These are phyloP conservation scores for Dryas alaskensis DNA, from an alignment of 306 rosid species.

Conservation along the genomic window DNA sequence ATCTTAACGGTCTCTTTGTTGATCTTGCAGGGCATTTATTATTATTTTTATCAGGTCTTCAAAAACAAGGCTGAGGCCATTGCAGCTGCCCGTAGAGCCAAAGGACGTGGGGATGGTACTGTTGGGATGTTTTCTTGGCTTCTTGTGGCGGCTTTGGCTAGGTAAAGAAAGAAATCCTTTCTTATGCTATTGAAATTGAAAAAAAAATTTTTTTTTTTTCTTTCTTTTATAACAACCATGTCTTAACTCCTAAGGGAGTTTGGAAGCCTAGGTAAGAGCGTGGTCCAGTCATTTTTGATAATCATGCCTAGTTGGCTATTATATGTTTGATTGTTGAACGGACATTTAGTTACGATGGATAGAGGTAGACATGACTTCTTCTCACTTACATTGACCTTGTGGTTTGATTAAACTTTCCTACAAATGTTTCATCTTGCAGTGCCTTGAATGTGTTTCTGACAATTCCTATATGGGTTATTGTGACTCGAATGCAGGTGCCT, in stretches of 20 bases:
- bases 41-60: constrained; percentile 78
- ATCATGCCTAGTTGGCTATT: background rate
- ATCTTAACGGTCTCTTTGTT: constrained; percentile 11
- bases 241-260: background rate
- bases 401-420: constrained; percentile 1
- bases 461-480: constrained; percentile 83
- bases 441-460: constrained; percentile 73
- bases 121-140: constrained; percentile 88
- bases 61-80: constrained; percentile 79
- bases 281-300: background rate
- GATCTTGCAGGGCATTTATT: constrained; percentile 68
- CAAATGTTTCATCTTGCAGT: constrained; percentile 45
- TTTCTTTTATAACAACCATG: background rate
- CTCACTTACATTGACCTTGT: constrained; percentile 11
- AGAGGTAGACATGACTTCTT: constrained; percentile 6
- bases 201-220: background rate
- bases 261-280: constrained; percentile 5
- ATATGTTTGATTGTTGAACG: background rate
- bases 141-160: constrained; percentile 78
- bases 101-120: constrained; percentile 76
- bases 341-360: background rate
- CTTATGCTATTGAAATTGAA: background rate
- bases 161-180: constrained; percentile 36
- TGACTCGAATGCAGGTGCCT: constrained; percentile 89
- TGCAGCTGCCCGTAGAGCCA: constrained; percentile 57